Base-by-base conservation (phyloP, 257 asterid species). In the Solanum corneliomulleri region DNA sequence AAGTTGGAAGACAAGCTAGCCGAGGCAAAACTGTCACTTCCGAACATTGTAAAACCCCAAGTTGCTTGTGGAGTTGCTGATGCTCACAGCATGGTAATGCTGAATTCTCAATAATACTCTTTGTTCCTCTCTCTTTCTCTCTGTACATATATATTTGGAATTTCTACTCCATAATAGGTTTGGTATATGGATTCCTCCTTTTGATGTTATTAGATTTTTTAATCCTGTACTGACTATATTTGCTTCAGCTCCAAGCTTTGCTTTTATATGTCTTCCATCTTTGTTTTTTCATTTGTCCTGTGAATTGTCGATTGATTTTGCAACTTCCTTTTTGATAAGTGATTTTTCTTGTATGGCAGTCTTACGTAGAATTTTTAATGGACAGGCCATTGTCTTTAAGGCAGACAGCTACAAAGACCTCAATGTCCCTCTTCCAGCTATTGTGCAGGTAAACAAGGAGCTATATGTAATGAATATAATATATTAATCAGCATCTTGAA, bases 31-130 rank as follows among this genome's bases (percentile, higher is more conserved):
- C 88, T 97, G 89, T 88, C 92, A 41, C 89, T 93, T 87, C 99
- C 99, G 87, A 95, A 91, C 89, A 95, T 97, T 44, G 97, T 96
- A 91, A 97, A 96, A 91, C 99, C 99, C 87, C 99, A 97, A 92
- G 98, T 96, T 93, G 99, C 99, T 44, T 96, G 99, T 88, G 99
- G 99, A 83, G 97, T 96, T 84, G 93, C 96, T 45, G 96, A 94
- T 89, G 98, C 99, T 88, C 99, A 97, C 90, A 94, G 97, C 93
- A 97, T 95, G 99, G 99, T 97, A 96, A 77, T 68, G 64, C 23
- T 83, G 56, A 85, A 62, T 64, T 82, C 44, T 41, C 44, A 85
- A 18, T 68, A 9, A 16, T 13, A 72, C 14, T 49, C 69, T 49
- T 81, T 62, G 45, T 49, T 5, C 64, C 41, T 6, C 69, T n/a